A percentile compares a stretch with the other conserved stretches of the same genome.
Evolutionary conservation across 73 alveolate species (phyloP).

Genomic region (Stentor coeruleus): DNA sequence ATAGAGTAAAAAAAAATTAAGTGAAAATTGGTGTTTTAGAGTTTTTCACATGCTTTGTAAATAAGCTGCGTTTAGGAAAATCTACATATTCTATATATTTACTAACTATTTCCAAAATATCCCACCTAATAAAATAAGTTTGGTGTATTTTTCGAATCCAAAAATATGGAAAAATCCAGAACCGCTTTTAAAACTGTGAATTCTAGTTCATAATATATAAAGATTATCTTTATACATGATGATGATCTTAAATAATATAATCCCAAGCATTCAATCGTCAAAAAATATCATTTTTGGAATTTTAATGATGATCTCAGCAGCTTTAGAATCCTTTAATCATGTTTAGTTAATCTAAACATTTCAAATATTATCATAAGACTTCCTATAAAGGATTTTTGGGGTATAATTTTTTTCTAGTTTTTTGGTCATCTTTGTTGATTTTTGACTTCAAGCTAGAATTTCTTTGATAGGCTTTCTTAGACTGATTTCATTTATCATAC

Average conservation of each 20-base stretch:
- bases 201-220: background rate
- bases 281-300: background rate
- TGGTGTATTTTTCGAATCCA: background rate
- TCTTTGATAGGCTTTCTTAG: background rate
- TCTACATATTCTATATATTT: background rate
- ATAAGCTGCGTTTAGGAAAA: background rate
- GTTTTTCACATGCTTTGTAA: background rate
- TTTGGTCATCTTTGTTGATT: background rate
- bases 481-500: background rate
- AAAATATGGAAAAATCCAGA: background rate
- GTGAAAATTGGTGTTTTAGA: background rate
- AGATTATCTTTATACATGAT: background rate
- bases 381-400: background rate
- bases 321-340: background rate
- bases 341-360: background rate
- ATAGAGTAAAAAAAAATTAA: background rate
- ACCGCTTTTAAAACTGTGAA: background rate
- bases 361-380: background rate
- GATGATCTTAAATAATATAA: background rate
- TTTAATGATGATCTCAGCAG: background rate
- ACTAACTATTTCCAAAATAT: background rate
- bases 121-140: background rate
- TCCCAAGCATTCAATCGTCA: background rate
- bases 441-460: too few species aligned
- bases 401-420: too few species aligned